A percentile compares a stretch with the other conserved stretches of the same genome.
Conservation (phyloP, 257 asterid species). For the Paulownia fortunei region DNA sequence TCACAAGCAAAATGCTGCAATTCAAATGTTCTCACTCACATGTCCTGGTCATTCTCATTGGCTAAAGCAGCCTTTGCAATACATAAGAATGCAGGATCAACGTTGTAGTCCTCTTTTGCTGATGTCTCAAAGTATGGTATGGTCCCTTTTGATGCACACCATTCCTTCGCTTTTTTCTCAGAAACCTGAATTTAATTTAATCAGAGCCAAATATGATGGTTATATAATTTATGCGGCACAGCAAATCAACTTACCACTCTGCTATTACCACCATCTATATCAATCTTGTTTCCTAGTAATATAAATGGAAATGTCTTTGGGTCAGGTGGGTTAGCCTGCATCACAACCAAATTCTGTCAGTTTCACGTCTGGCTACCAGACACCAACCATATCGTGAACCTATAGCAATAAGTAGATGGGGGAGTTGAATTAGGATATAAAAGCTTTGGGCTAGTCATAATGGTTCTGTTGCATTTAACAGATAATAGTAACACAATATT, state of each 20-base stretch:
- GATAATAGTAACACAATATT: neutral
- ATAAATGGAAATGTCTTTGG: slow-evolving; percentile 93
- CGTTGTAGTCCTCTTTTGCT: slow-evolving; percentile 95
- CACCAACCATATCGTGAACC: neutral
- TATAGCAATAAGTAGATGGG: neutral
- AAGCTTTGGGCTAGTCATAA: neutral
- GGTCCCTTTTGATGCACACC: slow-evolving; percentile 98
- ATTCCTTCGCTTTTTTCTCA: slow-evolving; percentile 92
- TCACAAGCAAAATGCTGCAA: neutral
- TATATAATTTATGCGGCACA: slow-evolving; percentile 3
- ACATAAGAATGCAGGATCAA: slow-evolving; percentile 89
- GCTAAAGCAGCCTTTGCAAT: slow-evolving; percentile 95
- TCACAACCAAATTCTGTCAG: slow-evolving; percentile 36
- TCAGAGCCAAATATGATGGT: slow-evolving; percentile 22
- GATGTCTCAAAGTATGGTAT: slow-evolving; percentile 98
- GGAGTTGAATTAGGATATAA: neutral
- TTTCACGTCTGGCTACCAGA: neutral
- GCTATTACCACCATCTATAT: slow-evolving; percentile 98
- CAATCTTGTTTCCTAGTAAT: slow-evolving; percentile 94
- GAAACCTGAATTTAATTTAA: slow-evolving; percentile 65
- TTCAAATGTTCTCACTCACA: slow-evolving; percentile 57
- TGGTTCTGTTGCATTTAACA: neutral
- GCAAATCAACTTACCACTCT: slow-evolving; percentile 74
- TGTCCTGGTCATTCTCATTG: slow-evolving; percentile 93
- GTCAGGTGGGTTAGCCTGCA: slow-evolving; percentile 95